These are phyloP conservation scores for Termitomyces sp. DNA, from an alignment of 768 basidiomycete genomes.

Conservation along the genomic window DNA sequence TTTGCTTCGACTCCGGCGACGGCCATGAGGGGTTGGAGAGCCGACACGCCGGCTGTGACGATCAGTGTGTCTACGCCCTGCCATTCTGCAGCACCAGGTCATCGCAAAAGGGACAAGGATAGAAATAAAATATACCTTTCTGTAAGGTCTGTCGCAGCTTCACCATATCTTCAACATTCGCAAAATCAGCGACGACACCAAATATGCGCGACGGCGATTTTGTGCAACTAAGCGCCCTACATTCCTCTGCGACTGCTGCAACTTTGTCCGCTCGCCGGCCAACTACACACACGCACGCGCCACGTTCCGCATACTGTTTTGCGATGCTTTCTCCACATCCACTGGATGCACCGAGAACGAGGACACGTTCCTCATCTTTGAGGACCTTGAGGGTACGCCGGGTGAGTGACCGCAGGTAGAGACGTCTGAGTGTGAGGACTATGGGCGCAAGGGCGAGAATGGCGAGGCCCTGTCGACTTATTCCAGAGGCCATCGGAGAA, in stretches of 20 bases:
- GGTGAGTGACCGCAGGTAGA: conserved; percentile 12
- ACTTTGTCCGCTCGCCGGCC: conserved; percentile 57
- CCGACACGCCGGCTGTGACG: conserved; percentile 80
- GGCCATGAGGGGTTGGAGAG: conserved; percentile 69
- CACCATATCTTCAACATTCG: conserved; percentile 62
- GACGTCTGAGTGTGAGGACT: conserved; percentile 16
- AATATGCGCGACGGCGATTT: conserved; percentile 30
- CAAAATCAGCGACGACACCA: conserved; percentile 57
- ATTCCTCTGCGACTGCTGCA: conserved; percentile 57
- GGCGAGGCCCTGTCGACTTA: conserved; percentile 14
- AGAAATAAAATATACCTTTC: conserved; percentile 36
- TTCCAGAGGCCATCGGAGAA: conserved; percentile 7
- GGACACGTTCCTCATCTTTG: conserved; percentile 53
- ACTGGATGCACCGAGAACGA: conserved; percentile 80
- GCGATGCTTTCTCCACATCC: conserved; percentile 78
- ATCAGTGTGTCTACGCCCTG: conserved; percentile 77
- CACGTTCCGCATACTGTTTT: conserved; percentile 64
- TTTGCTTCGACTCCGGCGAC: conserved; percentile 52
- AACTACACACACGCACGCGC: conserved; percentile 70
- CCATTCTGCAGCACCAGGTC: conserved; percentile 53
- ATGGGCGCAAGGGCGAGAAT: conserved; percentile 22
- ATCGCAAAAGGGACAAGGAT: neutral
- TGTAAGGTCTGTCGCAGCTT: conserved; percentile 47
- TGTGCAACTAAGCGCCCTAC: conserved; percentile 24
- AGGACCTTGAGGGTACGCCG: conserved; percentile 9